Evolutionary conservation across 305 asterid species (phyloP).

Genomic region (Fraxinus dipetala): DNA sequence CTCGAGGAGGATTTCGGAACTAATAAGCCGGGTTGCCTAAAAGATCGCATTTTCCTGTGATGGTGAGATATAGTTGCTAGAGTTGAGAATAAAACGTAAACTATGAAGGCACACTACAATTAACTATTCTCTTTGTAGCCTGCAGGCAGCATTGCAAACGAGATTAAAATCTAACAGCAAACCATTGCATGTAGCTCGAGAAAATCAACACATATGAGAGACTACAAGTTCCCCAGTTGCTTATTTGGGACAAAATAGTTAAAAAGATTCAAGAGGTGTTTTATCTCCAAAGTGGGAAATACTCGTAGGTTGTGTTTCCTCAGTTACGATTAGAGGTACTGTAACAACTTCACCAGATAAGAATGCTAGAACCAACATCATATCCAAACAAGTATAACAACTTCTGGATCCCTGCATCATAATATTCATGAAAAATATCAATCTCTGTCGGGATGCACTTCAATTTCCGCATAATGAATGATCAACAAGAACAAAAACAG

Average conservation of each 20-base stretch:
- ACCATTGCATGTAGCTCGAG: background rate
- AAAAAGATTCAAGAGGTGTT: background rate
- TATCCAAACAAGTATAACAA: background rate
- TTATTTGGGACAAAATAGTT: background rate
- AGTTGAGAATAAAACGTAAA: background rate
- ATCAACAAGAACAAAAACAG: background rate
- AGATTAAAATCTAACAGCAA: background rate
- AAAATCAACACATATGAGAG: background rate
- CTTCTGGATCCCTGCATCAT: background rate
- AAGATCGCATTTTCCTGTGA: background rate
- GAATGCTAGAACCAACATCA: background rate
- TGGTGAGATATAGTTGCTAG: background rate
- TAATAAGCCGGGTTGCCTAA: too few relatives aligned
- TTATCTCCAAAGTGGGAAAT: background rate
- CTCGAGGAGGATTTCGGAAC: too few relatives aligned
- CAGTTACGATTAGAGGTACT: background rate
- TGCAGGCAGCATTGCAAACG: background rate
- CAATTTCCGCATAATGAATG: background rate
- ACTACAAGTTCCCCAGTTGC: background rate
- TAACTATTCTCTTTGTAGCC: background rate
- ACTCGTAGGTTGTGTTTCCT: background rate
- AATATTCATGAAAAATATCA: background rate
- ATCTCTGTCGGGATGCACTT: background rate
- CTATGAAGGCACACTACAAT: background rate
- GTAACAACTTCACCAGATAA: background rate